Base-by-base conservation (phyloP, 441 rosid species). In the Raphanus hybrid region DNA sequence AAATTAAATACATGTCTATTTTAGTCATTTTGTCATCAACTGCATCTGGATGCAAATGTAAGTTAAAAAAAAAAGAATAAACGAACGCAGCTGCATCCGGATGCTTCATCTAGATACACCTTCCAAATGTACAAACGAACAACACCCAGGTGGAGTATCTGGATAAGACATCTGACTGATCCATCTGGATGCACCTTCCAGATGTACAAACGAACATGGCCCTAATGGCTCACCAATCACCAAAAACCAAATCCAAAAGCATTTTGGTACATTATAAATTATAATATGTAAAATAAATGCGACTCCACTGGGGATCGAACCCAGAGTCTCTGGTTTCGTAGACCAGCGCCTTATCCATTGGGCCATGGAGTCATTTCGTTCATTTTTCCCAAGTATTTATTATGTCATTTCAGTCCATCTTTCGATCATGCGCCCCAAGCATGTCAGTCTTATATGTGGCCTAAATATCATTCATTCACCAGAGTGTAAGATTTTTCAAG, bases 321-420 rank as follows among this genome's bases (percentile, higher is more conserved):
- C 97, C 94, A 89, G 90, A 91, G 71, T 91, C 97, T 93, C 97
- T 92, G 92, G 93, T 87, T 92, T 73, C 94, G 99, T 93, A 92
- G 98, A 92, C 96, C 97, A 91, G 93, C 96, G 91, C 97, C 96
- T 92, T 91, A 92, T 93, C 97, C 98, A 92, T 96, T 96, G 98
- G 94, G 97, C 97, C 98, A 92, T 75, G 86, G 85, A 87, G 89
- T 85, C 86, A 3, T 11, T 43, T 43, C 3, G 52, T 43, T 41
- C 3, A 8, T 2, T 8, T 41, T 2, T 43, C 14, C 4, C 2
- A 3, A 43, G 50, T 43, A 1, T 10, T 23, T 1, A 10, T 10
- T 43, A 43, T 10, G 0, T 34, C 7, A 6, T 34, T 43, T 10
- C 10, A 3, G 26, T 43, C n/a, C 4, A 43, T 43, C 50, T 10